Evolutionary conservation across 768 basidiomycete genomes (phyloP).

Genomic region (Tephrocybe sp.): DNA sequence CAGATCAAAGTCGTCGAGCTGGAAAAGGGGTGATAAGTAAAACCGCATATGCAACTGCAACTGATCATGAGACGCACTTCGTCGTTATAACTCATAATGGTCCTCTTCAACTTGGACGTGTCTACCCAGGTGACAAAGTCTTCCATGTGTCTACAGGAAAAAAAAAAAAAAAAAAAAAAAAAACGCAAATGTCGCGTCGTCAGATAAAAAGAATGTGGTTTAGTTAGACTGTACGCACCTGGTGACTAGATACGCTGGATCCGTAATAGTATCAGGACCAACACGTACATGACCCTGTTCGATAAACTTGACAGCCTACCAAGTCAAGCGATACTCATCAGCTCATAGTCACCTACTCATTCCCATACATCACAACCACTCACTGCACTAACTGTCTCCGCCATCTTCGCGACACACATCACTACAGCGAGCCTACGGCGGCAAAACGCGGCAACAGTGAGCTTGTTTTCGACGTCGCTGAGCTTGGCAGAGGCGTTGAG

Average conservation of each 20-base stretch:
- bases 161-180: neutral
- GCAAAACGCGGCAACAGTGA: constrained; percentile 94
- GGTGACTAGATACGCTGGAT: constrained; percentile 94
- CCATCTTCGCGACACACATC: constrained; percentile 91
- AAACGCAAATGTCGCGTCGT: too few relatives aligned
- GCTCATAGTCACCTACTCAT: too few relatives aligned
- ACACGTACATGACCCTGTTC: constrained; percentile 98
- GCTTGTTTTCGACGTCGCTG: constrained; percentile 93
- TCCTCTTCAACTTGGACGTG: constrained; percentile 93
- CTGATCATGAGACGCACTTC: constrained; percentile 48
- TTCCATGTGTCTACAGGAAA: constrained; percentile 78
- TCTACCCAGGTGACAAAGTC: constrained; percentile 99
- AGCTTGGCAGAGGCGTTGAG: constrained; percentile 85
- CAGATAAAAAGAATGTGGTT: too few relatives aligned
- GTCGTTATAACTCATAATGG: constrained; percentile 95
- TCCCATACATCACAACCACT: too few relatives aligned
- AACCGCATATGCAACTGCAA: neutral
- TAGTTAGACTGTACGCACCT: constrained; percentile 51
- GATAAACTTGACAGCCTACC: constrained; percentile 95
- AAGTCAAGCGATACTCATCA: neutral
- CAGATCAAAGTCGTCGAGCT: constrained; percentile 96
- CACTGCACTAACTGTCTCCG: constrained; percentile 91
- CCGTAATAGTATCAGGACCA: constrained; percentile 92
- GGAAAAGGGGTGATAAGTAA: neutral
- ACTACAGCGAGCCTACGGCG: constrained; percentile 89